Base-by-base conservation (phyloP, 1,139 yeast species). In the Meyerozyma athensensis region DNA sequence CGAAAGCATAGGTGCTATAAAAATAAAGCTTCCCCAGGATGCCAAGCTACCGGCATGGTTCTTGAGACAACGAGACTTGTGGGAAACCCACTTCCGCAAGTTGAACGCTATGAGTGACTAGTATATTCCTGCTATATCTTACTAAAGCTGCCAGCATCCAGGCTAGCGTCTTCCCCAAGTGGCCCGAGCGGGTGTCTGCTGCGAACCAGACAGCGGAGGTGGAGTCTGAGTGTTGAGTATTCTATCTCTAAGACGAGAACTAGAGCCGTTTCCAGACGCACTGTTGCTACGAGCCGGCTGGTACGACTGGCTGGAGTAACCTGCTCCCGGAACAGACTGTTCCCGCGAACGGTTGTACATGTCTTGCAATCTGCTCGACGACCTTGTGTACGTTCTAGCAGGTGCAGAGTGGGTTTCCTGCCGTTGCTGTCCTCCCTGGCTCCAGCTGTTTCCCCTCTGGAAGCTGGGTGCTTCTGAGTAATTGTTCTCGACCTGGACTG, bases 21-120 rank as follows among this genome's bases (percentile, higher is more conserved):
- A 63, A 44, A 60, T 83, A 36, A 65, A 65, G 39, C 64, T 86
- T 6, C 95, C 95, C 0, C 64, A 72, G 3, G 86, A 79, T 40
- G 61, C 65, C 20, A 67, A 72, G 36, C 64, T 86, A 23, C 95
- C 95, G 0, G 66, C 59, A 2, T 86, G 96, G 96, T 84, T 84
- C 49, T 63, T 66, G 14, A 60, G 65, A 34, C 82, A 81, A 38
- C 57, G 89, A 41, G 74, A 77, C 44, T 55, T 66, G 43, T 85
- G 94, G 94, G 83, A 80, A 47, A 61, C 49, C 10, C 45, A 38
- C 30, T 47, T 44, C 33, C 38, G 38, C 34, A 42, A 26, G 23
- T 13, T 40, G 21, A 46, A 44, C 34, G 34, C 21, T 22, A 20
- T 26, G 19, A 26, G 17, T 1, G 26, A 14, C 16, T 36, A 18